These are phyloP conservation scores for Mucor saturninus DNA, from an alignment of 371 early-diverging fungal genomes.

Conservation along the genomic window DNA sequence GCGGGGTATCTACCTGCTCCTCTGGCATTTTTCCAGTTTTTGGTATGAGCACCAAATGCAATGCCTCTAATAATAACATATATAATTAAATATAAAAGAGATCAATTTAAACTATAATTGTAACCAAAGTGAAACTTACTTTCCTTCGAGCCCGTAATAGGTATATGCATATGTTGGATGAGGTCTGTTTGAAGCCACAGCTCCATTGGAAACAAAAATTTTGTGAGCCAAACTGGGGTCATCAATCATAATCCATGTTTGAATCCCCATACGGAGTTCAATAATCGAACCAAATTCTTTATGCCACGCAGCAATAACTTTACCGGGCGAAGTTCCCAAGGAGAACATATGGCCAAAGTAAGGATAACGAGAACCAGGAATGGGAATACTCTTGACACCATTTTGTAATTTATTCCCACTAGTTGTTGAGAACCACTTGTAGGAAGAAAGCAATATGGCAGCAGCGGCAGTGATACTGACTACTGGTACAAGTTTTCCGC, in stretches of 20 bases:
- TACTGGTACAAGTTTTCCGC: no score
- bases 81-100: no score
- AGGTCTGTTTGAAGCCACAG: conserved; percentile 11
- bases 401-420: not conserved
- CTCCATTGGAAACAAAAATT: conserved; percentile 23
- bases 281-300: conserved; percentile 18
- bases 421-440: no score
- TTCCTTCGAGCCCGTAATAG: conserved; percentile 14
- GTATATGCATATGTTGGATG: not conserved
- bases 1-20: no score
- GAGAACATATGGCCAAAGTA: conserved; percentile 27
- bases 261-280: conserved; percentile 19
- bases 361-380: conserved; percentile 16
- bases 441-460: no score
- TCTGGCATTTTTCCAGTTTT: no score
- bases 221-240: conserved; percentile 25
- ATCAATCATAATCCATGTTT: conserved; percentile 16
- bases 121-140: not conserved
- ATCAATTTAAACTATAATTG: no score
- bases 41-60: no score
- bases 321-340: conserved; percentile 12
- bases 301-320: conserved; percentile 21
- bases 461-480: no score
- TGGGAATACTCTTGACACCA: conserved; percentile 7
- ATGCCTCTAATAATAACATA: no score